Base-by-base conservation (phyloP, 2,329 filamentous ascomycete genomes). In the Cercospora zeae-maydis region DNA sequence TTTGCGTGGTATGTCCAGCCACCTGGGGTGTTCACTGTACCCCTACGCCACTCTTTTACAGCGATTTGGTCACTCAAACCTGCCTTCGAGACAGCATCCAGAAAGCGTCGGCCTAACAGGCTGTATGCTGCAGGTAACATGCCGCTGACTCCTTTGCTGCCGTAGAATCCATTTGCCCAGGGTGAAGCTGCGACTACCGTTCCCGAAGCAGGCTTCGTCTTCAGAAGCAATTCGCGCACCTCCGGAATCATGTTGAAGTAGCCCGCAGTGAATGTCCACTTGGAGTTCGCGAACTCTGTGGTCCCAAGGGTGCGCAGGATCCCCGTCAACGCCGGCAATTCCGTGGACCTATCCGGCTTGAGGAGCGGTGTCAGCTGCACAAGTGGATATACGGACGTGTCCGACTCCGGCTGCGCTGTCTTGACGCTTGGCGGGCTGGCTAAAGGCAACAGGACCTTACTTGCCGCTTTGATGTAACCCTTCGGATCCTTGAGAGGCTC, bases 1-100 rank as follows among this genome's bases (percentile, higher is more conserved):
- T 99, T 99, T 53, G 95, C 95, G 72, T 99, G 95, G 76, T 99
- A 99, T 0, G 93, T 97, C 95, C 96, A 99, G 0, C 92, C 93
- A 1, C 82, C 91, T 0, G 90, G 87, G 70, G 92, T 84, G 16
- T 90, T 90, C 2, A 96, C 90, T 0, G 87, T 90, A 8, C 95
- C 95, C 51, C 83, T 83, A 6, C 88, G 85, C 95, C 95, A 99
- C 78, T 99, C 95, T 66, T 91, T 90, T 3, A 99, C 81, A 3
- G 84, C 78, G 30, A 97, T 89, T 9, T 83, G 82, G 1, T 82
- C 78, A 10, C 81, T 81, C 4, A 84, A 77, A 1, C 83, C 81
- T 7, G 81, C 80, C n/a, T 75, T 75, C 0, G 79, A 75, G 0
- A 88, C 85, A 6, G 82, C 83, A 47, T 86, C 84, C 2, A 98